Conservation (phyloP, 2,329 filamentous ascomycete genomes). For the Plenodomus lindquistii region DNA sequence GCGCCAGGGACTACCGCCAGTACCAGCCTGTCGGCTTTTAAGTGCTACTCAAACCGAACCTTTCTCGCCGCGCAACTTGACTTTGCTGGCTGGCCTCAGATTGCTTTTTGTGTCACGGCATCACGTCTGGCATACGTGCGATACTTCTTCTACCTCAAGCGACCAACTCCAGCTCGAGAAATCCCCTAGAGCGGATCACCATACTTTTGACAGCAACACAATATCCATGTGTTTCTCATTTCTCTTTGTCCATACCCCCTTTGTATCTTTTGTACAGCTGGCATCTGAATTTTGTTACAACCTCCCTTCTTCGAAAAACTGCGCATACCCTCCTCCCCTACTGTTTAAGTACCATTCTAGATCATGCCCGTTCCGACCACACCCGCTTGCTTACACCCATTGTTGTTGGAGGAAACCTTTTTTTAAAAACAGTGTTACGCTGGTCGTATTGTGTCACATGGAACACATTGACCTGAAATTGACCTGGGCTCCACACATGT, state of each 20-base stretch:
- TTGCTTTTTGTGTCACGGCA: too few species aligned
- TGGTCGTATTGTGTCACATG: background rate
- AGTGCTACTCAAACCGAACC: background rate
- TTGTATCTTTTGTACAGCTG: background rate
- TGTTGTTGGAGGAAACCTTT: background rate
- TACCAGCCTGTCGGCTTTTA: conserved; percentile 28
- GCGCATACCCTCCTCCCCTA: background rate
- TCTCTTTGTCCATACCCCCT: background rate
- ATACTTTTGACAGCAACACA: background rate
- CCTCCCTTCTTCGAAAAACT: background rate
- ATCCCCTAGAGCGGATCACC: too few species aligned
- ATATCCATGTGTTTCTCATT: background rate
- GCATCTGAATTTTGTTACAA: background rate
- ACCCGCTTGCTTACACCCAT: background rate
- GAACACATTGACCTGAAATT: background rate
- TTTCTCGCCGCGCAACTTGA: too few species aligned
- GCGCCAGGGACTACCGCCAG: conserved; percentile 31
- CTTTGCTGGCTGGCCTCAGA: too few species aligned
- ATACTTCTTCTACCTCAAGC: too few species aligned
- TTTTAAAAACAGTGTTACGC: background rate
- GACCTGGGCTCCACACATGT: background rate
- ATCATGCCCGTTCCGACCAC: background rate
- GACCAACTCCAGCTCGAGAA: too few species aligned
- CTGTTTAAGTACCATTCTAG: background rate
- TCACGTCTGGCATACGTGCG: too few species aligned